These are phyloP conservation scores for Eruca vesicaria DNA, from an alignment of 441 rosid genomes.

Conservation along the genomic window DNA sequence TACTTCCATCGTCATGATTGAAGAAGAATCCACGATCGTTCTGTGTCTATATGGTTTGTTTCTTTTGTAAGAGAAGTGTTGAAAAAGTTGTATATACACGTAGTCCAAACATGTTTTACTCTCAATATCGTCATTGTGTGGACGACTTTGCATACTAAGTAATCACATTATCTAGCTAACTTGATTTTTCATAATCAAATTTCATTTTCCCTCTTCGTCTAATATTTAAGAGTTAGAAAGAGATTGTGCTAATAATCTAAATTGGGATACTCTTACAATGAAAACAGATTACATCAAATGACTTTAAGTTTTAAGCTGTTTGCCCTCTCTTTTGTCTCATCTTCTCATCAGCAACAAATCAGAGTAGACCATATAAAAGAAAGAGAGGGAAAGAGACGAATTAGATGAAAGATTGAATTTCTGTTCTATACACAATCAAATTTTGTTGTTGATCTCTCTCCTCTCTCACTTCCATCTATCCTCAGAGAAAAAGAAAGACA, in stretches of 20 bases:
- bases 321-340: background rate
- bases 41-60: constrained; percentile 27
- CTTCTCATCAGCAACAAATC: background rate
- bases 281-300: constrained; percentile 6
- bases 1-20: constrained; percentile 9
- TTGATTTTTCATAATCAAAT: background rate
- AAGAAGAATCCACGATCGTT: constrained; percentile 18
- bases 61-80: constrained; percentile 16
- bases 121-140: background rate
- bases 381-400: constrained; percentile 18
- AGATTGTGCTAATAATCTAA: background rate
- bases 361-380: background rate
- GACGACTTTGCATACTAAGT: constrained; percentile 6
- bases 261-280: background rate
- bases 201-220: background rate
- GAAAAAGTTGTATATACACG: constrained; percentile 9
- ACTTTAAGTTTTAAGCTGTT: background rate
- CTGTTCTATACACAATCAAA: constrained; percentile 34
- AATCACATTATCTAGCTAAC: background rate
- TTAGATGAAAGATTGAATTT: constrained; percentile 22
- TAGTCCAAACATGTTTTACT: constrained; percentile 11
- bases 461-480: constrained; percentile 14
- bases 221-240: background rate
- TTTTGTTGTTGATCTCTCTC: constrained; percentile 22
- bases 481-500: constrained; percentile 12